Base-by-base conservation (phyloP, 148 eudicot genomes). In the Mesembryanthemum crystallinum region DNA sequence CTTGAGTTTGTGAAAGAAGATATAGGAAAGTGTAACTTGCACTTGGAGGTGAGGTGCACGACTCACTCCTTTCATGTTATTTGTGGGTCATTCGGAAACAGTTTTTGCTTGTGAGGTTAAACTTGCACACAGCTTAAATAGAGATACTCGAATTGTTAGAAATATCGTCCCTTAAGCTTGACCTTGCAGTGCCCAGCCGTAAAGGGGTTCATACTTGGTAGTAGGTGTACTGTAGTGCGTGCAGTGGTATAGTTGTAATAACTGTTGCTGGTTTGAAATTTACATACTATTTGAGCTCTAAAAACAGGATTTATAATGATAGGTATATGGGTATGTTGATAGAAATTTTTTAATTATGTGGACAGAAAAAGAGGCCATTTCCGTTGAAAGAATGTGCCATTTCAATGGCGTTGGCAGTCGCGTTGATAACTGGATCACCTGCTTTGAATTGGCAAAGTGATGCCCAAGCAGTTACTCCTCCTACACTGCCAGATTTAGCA, bases 321-420 rank as follows among this genome's bases (percentile, higher is more conserved):
- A 35, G 29, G 37, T 33, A 73, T 49, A 37, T 73, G 37, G 63
- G 29, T 4, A 13, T 64, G 52, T 43, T 81, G 5, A 35, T 49
- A 43, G 67, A 25, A 71, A 20, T n/a, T 59, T 17, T 42, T 27
- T 11, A 64, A 27, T 74, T 69, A 32, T 71, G 37, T 28, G 47
- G 71, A 49, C 96, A 89, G 97, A 83, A 81, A 75, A 81, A 76
- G 70, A 60, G 81, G 79, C 71, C 82, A 0, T 82, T 86, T 73
- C 81, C 86, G 1, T 59, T 87, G 76, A 95, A 91, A 78, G 88
- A 92, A 76, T 86, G 96, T 77, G 92, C 94, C 0, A 85, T 92
- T 81, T 90, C 99, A 0, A 42, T 92, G 60, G 96, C 92, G 20
- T 82, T 95, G 79, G 96, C 96, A 15, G 82, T 84, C 68, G 96